Conservation (phyloP, 176 grass and related monocot species). For the Poa annua region DNA sequence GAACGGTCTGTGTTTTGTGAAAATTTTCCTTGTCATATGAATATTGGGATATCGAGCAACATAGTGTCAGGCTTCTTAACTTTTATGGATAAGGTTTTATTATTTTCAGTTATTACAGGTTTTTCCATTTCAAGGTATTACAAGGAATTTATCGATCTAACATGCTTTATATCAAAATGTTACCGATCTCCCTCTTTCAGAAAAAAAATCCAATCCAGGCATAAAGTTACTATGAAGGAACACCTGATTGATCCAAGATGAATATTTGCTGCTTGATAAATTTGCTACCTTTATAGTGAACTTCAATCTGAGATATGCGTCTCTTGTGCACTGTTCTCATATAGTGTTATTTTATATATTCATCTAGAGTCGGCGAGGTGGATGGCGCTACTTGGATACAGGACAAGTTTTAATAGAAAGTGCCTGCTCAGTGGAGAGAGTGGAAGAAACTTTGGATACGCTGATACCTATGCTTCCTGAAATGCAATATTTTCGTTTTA, state of each 20-base stretch:
- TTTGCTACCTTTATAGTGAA: slow-evolving; percentile 13
- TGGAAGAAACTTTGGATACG: slow-evolving; percentile 92
- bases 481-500: slow-evolving; percentile 97
- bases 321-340: slow-evolving; percentile 38
- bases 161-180: slow-evolving; percentile 7
- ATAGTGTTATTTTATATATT: slow-evolving; percentile 46
- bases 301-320: slow-evolving; percentile 43
- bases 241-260: slow-evolving; percentile 35
- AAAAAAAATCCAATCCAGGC: neutral
- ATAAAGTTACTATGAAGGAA: slow-evolving; percentile 18
- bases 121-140: neutral
- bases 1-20: slow-evolving; percentile 19
- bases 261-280: slow-evolving; percentile 12
- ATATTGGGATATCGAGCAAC: slow-evolving; percentile 20
- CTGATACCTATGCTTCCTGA: slow-evolving; percentile 96
- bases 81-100: slow-evolving; percentile 16
- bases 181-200: neutral
- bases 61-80: slow-evolving; percentile 13
- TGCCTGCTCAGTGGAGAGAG: slow-evolving; percentile 92
- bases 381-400: slow-evolving; percentile 97
- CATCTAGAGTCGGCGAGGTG: slow-evolving; percentile 86
- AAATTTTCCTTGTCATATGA: neutral
- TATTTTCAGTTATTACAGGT: neutral
- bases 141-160: neutral
- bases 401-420: slow-evolving; percentile 99